Evolutionary conservation across 73 alveolate species (phyloP).

Genomic region (Tetrahymena thermophila): DNA sequence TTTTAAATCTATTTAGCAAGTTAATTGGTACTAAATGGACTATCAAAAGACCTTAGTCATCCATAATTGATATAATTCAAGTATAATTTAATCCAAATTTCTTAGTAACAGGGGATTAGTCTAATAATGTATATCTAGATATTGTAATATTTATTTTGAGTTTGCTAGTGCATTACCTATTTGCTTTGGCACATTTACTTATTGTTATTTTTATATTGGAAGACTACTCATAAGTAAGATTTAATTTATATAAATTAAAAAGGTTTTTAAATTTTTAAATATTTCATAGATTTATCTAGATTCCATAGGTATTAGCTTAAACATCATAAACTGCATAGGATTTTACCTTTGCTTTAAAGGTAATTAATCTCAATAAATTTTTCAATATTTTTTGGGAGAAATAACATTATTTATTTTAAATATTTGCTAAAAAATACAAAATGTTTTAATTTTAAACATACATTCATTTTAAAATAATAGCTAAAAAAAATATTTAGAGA

Average conservation of each 20-base stretch:
- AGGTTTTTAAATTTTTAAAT: background rate
- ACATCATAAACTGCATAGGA: background rate
- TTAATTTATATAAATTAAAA: background rate
- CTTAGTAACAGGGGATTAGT: background rate
- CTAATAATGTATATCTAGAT: background rate
- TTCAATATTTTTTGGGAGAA: background rate
- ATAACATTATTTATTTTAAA: background rate
- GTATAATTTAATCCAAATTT: background rate
- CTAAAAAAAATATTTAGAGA: background rate
- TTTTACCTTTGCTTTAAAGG: background rate
- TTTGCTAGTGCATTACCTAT: background rate
- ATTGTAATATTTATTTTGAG: background rate
- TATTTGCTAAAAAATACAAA: background rate
- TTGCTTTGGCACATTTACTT: background rate
- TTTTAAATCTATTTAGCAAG: background rate
- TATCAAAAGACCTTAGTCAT: background rate
- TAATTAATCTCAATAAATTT: background rate
- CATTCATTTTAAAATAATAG: background rate
- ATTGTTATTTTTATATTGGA: background rate
- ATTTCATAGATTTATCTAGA: background rate
- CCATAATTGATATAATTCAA: background rate
- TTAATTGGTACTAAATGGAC: background rate
- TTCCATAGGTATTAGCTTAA: background rate
- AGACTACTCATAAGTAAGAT: background rate
- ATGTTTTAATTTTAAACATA: too few relatives aligned